These are phyloP conservation scores for Trichosanthes truncata DNA, from an alignment of 306 rosid genomes.

Conservation along the genomic window DNA sequence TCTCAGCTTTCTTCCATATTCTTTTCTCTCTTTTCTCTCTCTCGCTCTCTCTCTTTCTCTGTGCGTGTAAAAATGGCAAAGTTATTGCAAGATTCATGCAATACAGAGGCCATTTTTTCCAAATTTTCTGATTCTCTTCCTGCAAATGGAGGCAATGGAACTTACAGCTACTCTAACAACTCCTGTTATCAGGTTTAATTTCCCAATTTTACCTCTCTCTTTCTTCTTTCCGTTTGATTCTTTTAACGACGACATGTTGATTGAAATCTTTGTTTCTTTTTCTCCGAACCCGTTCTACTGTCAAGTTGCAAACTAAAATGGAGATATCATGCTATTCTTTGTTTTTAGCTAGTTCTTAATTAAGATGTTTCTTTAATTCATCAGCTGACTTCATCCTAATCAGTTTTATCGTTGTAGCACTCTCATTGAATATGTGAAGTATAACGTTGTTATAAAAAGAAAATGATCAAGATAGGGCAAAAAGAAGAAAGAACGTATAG, in stretches of 20 bases:
- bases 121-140: slow-evolving; percentile 1
- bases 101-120: background rate
- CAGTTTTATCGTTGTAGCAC: no score
- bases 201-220: background rate
- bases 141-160: slow-evolving; percentile 11
- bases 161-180: slow-evolving; percentile 9
- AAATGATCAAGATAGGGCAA: no score
- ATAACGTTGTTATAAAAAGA: background rate
- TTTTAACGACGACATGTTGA: no score
- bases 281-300: background rate
- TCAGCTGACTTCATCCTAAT: no score
- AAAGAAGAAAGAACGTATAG: no score
- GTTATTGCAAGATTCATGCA: background rate
- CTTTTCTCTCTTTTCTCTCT: background rate
- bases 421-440: no score
- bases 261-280: background rate
- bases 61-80: background rate
- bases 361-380: background rate
- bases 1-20: background rate
- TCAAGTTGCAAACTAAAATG: no score
- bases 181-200: background rate
- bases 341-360: background rate
- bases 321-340: background rate
- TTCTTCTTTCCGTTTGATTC: background rate
- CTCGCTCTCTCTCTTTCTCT: no score